These are phyloP conservation scores for Amanita exitialis DNA, from an alignment of 768 basidiomycete species.

Conservation along the genomic window DNA sequence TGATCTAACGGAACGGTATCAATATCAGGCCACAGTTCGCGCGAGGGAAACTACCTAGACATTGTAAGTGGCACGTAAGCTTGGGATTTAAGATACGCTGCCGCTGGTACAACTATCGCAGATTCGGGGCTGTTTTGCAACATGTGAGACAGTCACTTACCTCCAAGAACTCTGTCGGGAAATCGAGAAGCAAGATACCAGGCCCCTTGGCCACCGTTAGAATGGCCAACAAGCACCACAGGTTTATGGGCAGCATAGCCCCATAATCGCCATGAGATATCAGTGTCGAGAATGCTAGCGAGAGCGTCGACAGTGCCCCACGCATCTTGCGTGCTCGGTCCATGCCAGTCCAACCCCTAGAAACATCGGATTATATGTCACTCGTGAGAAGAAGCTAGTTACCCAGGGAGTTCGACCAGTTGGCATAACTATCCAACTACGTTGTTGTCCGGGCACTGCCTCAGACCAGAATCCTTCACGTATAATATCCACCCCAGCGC, in stretches of 20 bases:
- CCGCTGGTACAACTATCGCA: conserved; percentile 56
- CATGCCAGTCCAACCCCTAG: conserved; percentile 91
- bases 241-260: conserved; percentile 25
- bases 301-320: conserved; percentile 57
- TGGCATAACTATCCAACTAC: conserved; percentile 73
- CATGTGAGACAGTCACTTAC: conserved; percentile 21
- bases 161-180: conserved; percentile 65
- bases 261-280: conserved; percentile 30
- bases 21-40: neutral
- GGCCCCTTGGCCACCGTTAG: conserved; percentile 87
- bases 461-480: conserved; percentile 47
- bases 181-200: conserved; percentile 73
- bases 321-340: conserved; percentile 64
- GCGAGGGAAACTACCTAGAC: conserved; percentile 34
- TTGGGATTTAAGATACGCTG: conserved; percentile 83
- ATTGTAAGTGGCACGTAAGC: conserved; percentile 68
- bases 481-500: conserved; percentile 75
- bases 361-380: neutral
- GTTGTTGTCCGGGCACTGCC: conserved; percentile 45
- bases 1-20: conserved; percentile 28
- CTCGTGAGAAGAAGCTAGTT: conserved; percentile 7
- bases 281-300: conserved; percentile 27
- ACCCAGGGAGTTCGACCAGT: conserved; percentile 84
- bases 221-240: conserved; percentile 77
- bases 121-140: neutral